phyloP scores from a whole-genome alignment of 208 protist species.

The Leishmania tropica region DNA sequence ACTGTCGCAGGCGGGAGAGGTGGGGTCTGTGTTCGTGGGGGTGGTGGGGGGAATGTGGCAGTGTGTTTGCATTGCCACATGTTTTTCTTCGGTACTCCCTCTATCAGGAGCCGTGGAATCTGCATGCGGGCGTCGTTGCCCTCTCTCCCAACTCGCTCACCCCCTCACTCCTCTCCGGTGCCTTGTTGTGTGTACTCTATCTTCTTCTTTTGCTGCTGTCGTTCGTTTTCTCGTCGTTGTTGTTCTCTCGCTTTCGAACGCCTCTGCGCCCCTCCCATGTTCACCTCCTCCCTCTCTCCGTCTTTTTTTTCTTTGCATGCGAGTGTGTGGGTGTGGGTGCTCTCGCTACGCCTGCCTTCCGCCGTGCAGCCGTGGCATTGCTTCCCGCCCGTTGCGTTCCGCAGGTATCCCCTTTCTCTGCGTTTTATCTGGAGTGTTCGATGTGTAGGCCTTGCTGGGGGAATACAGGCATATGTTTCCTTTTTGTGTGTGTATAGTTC shows the following conservation, averaged over 20 bases:
- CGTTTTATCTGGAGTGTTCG: too few species aligned
- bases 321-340: too few species aligned
- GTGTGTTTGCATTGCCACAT: neutral
- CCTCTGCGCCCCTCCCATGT: neutral
- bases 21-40: neutral
- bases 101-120: neutral
- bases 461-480: neutral
- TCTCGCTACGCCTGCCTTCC: too few species aligned
- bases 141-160: neutral
- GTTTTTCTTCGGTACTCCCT: neutral
- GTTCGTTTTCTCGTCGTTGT: too few species aligned
- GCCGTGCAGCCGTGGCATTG: too few species aligned
- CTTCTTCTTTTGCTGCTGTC: too few species aligned
- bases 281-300: constrained; percentile 1
- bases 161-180: neutral
- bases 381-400: too few species aligned
- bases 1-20: neutral
- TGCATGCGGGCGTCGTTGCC: too few species aligned
- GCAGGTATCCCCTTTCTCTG: neutral
- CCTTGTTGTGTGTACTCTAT: too few species aligned
- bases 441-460: too few species aligned
- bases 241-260: neutral
- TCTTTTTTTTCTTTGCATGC: neutral
- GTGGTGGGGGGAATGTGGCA: neutral
- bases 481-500: neutral